A percentile compares a stretch with the other conserved stretches of the same genome.
phyloP scores from a whole-genome alignment of 164 flowering plant species.

The Taxillus chinensis region DNA sequence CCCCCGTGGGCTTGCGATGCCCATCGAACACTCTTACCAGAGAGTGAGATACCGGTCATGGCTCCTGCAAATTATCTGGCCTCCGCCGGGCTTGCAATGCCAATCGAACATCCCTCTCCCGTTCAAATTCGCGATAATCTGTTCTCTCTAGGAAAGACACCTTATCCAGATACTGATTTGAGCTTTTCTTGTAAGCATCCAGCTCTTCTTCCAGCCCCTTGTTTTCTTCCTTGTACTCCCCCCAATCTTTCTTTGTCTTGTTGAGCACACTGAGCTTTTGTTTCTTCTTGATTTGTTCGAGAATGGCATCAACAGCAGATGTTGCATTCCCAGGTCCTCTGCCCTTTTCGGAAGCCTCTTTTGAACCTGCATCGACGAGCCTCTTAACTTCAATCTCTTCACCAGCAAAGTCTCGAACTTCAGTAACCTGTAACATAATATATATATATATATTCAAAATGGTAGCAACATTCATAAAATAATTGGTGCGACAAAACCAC shows the following conservation, averaged over 20 bases:
- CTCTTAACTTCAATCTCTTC: constrained; percentile 69
- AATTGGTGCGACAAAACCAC: no score
- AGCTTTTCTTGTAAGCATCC: constrained; percentile 94
- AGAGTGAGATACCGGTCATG: constrained; percentile 7
- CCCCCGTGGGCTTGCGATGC: constrained; percentile 58
- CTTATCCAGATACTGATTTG: constrained; percentile 76
- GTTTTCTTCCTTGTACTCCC: constrained; percentile 83
- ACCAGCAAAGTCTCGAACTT: constrained; percentile 91
- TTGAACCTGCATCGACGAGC: constrained; percentile 67
- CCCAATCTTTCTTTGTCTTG: constrained; percentile 98
- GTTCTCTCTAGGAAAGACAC: constrained; percentile 83
- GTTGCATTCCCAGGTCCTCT: constrained; percentile 32
- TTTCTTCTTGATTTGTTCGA: constrained; percentile 92
- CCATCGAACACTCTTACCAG: constrained; percentile 21
- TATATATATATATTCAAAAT: neutral
- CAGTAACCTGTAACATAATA: constrained; percentile 41
- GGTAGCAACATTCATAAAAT: no score
- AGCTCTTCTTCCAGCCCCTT: constrained; percentile 81
- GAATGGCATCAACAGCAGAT: constrained; percentile 83
- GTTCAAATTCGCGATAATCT: constrained; percentile 75
- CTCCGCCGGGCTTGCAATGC: constrained; percentile 61
- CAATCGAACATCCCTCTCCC: constrained; percentile 90
- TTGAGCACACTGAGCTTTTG: constrained; percentile 91
- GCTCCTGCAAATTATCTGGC: constrained; percentile 57
- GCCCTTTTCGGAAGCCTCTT: constrained; percentile 68